Evolutionary conservation across 768 basidiomycete genomes (phyloP), one percentile per base, ranked within the genome.

Genomic region (Suillus spraguei): DNA sequence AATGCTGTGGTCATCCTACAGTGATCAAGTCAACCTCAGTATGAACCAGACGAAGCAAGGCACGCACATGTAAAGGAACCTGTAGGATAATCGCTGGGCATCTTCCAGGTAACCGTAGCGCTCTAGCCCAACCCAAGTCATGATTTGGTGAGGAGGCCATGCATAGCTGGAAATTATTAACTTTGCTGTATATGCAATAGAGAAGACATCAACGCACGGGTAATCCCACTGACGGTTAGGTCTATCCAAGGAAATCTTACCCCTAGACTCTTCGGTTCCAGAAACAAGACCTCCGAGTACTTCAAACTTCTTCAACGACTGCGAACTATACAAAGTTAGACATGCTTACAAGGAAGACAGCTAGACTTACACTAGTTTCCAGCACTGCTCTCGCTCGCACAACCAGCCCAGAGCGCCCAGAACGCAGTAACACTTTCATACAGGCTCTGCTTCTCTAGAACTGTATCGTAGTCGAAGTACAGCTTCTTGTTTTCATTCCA

Each of bases 171-270:
- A 53, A 41, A 36, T 5, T 0, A 39, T 76, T 5, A 74, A 63
- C 5, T 20, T 8, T 10, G 20, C 36, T 47, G 36, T 33, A 59
- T 54, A n/a, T 20, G 13, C 49, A 63, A 59, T 66, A 17, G 59
- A 56, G 60, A 66, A 58, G 28, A 59, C 61, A 22, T 52, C 9
- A 41, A 87, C 92, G 68, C 79, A 95, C 81, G 95, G 97, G 76
- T 95, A 96, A 74, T 96, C 97, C 97, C 97, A 99, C 73, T 99
- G 97, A 66, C 97, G 92, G 79, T 98, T 98, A 17, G 97, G 97
- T 55, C 97, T 84, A 70, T 97, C 95, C 60, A 99, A 81, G 17
- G 96, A 97, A 63, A 99, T 96, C 75, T 92, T 92, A 60, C 97
- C 97, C 63, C 97, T 86, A 46, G 95, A 97, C 74, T 95, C 93